Evolutionary conservation across 2,329 filamentous ascomycete species (phyloP).

Genomic region (Microcyclospora tardicrescens): DNA sequence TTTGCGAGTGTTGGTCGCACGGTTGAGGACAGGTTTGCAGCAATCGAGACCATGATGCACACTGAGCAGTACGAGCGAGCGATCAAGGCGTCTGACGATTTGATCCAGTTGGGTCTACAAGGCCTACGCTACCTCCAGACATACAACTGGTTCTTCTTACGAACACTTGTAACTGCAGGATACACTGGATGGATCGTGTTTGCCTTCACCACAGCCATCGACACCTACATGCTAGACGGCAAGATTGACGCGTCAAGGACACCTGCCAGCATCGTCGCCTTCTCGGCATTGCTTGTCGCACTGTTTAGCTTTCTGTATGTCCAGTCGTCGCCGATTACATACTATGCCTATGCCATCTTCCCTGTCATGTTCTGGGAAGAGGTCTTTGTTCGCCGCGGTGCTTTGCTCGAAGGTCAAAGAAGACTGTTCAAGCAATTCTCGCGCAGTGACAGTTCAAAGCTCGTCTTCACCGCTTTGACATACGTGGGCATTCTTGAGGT

Average conservation of each 20-base stretch:
- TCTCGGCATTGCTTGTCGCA: slow-evolving; percentile 60
- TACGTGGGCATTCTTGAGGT: slow-evolving; percentile 69
- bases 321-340: slow-evolving; percentile 67
- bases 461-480: slow-evolving; percentile 49
- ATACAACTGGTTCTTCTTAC: slow-evolving; percentile 94
- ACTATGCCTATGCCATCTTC: slow-evolving; percentile 87
- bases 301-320: slow-evolving; percentile 69
- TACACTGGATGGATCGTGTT: slow-evolving; percentile 96
- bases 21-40: slow-evolving; percentile 52
- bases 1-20: slow-evolving; percentile 52
- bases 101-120: slow-evolving; percentile 65
- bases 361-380: slow-evolving; percentile 96
- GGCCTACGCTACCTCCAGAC: slow-evolving; percentile 91
- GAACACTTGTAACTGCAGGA: slow-evolving; percentile 74
- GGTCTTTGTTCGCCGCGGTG: slow-evolving; percentile 64
- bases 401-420: slow-evolving; percentile 52
- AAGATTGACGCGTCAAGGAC: slow-evolving; percentile 52
- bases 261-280: slow-evolving; percentile 46
- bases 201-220: slow-evolving; percentile 75
- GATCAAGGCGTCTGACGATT: slow-evolving; percentile 61
- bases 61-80: slow-evolving; percentile 57
- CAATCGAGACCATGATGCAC: slow-evolving; percentile 56
- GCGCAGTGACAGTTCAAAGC: slow-evolving; percentile 41
- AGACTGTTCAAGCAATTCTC: slow-evolving; percentile 57
- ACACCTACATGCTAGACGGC: slow-evolving; percentile 72